Conservation (phyloP, 345 rosid species). For the Anastatica hierochuntica region DNA sequence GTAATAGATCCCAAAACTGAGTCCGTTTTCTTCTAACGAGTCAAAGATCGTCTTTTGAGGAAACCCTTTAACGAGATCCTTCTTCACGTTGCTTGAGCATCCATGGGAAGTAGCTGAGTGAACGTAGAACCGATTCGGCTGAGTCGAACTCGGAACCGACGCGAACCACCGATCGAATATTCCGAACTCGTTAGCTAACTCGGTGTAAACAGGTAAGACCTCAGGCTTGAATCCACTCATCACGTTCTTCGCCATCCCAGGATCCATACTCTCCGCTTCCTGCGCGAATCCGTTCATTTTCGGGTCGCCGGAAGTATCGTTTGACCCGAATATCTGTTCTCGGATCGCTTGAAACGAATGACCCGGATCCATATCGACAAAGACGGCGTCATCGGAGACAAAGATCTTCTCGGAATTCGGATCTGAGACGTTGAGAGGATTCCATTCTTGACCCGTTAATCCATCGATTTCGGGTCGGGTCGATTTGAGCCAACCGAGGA, state of each 20-base stretch:
- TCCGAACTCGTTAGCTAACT: conserved; percentile 76
- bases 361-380: conserved; percentile 93
- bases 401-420: conserved; percentile 39
- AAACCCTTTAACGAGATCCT: conserved; percentile 78
- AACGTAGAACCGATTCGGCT: conserved; percentile 93
- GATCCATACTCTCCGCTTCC: conserved; percentile 64
- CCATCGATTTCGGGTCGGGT: conserved; percentile 90
- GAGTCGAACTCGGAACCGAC: conserved; percentile 94
- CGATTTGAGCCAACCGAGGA: conserved; percentile 90
- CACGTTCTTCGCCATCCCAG: conserved; percentile 50
- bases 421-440: conserved; percentile 48
- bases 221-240: conserved; percentile 84
- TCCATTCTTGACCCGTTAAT: conserved; percentile 60
- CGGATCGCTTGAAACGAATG: conserved; percentile 96
- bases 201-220: conserved; percentile 61
- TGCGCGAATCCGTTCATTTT: conserved; percentile 93
- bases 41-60: conserved; percentile 93
- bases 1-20: conserved; percentile 82
- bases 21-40: conserved; percentile 72
- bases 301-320: conserved; percentile 35
- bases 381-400: conserved; percentile 72
- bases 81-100: conserved; percentile 69
- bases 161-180: conserved; percentile 98
- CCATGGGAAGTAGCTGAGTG: conserved; percentile 99
- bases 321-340: conserved; percentile 90